Evolutionary conservation across 2,329 filamentous ascomycete genomes (phyloP).

Genomic region (Tolypocladium pustulatum): DNA sequence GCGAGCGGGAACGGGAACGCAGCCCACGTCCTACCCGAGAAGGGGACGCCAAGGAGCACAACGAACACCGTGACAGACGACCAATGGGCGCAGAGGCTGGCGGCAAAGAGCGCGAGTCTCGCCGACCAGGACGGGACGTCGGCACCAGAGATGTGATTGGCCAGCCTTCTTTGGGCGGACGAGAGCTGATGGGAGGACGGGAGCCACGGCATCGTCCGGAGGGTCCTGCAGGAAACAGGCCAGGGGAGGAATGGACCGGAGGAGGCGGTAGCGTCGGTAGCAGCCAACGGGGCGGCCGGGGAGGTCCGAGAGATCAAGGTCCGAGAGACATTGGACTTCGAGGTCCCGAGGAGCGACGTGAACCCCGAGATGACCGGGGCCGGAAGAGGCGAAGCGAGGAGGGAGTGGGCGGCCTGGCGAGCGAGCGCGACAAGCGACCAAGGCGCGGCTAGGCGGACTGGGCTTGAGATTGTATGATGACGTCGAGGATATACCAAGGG

Average conservation of each 20-base stretch:
- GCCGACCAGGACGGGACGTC: constrained; percentile 17
- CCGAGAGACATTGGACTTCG: constrained; percentile 20
- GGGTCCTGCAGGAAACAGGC: constrained; percentile 4
- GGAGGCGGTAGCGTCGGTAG: constrained; percentile 14
- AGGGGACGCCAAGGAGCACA: constrained; percentile 32
- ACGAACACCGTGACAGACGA: constrained; percentile 34
- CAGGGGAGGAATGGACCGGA: constrained; percentile 9
- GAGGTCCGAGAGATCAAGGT: constrained; percentile 21
- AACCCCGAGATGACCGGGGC: constrained; percentile 23
- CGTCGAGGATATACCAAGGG: not conserved
- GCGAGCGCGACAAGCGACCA: constrained; percentile 43
- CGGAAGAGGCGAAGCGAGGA: constrained; percentile 37
- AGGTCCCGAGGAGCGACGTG: constrained; percentile 21
- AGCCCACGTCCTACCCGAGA: constrained; percentile 27
- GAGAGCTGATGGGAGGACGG: constrained; percentile 20
- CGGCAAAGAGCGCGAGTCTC: constrained; percentile 21
- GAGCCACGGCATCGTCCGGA: constrained; percentile 21
- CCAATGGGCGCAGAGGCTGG: constrained; percentile 18
- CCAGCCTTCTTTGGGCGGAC: constrained; percentile 15
- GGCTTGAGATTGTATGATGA: not conserved
- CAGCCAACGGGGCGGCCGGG: constrained; percentile 22
- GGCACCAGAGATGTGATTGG: constrained; percentile 18
- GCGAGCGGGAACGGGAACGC: constrained; percentile 39
- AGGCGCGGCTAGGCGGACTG: constrained; percentile 21
- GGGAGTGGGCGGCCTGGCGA: constrained; percentile 23